Conservation (phyloP, 2,329 filamentous ascomycete species). For the Neobulgaria alba region DNA sequence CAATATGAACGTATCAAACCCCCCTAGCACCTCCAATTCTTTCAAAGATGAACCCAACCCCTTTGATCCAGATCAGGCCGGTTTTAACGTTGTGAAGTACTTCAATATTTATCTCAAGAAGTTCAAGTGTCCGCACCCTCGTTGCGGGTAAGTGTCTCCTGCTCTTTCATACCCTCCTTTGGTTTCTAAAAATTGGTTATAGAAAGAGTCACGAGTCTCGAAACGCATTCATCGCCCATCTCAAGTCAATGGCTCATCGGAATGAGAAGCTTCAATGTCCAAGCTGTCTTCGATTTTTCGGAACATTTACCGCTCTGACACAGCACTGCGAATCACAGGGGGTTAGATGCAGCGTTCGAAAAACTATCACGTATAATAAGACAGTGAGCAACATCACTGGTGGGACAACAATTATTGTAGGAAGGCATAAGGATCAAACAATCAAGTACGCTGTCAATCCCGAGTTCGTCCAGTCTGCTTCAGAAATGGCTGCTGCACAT, state of each 20-base stretch:
- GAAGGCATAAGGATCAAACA: conserved; percentile 29
- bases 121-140: conserved; percentile 23
- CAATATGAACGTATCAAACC: conserved; percentile 1
- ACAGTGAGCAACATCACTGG: conserved; percentile 34
- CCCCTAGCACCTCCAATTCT: conserved; percentile 2
- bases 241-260: conserved; percentile 36
- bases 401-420: conserved; percentile 25
- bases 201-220: conserved; percentile 11
- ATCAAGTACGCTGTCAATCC: conserved; percentile 28
- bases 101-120: conserved; percentile 14
- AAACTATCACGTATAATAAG: conserved; percentile 32
- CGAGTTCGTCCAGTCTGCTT: no score
- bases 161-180: not conserved
- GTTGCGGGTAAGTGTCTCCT: conserved; percentile 21
- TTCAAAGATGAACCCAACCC: not conserved
- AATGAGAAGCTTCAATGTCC: conserved; percentile 35
- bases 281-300: conserved; percentile 36
- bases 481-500: no score
- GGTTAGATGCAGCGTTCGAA: conserved; percentile 35
- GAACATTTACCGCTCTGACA: conserved; percentile 35
- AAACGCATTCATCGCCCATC: conserved; percentile 30
- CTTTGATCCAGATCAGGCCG: conserved; percentile 16
- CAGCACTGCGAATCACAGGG: conserved; percentile 41
- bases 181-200: not conserved
- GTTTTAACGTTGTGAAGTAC: conserved; percentile 14